Conservation (phyloP, 768 basidiomycete species). For the Termitomyces sp. region DNA sequence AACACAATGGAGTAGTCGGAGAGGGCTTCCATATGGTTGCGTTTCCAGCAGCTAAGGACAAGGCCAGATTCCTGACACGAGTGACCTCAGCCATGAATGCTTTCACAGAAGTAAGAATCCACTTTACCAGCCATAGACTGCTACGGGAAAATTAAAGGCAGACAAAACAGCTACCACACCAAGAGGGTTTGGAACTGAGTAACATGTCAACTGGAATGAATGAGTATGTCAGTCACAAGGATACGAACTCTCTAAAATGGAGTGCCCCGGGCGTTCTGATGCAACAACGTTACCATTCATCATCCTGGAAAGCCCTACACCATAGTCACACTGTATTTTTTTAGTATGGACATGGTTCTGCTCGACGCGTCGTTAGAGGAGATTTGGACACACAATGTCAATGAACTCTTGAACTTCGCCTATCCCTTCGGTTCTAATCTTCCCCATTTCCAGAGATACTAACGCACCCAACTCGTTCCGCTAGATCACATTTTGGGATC, state of each 20-base stretch:
- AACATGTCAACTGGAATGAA: constrained; percentile 13
- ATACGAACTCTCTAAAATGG: constrained; percentile 75
- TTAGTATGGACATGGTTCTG: constrained; percentile 2
- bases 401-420: constrained; percentile 96
- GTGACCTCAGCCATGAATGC: not conserved
- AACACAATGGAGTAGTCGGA: constrained; percentile 79
- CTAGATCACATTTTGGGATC: constrained; percentile 28
- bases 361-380: constrained; percentile 1
- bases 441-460: constrained; percentile 86
- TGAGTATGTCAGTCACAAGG: constrained; percentile 10
- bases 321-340: constrained; percentile 85
- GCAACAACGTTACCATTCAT: constrained; percentile 89
- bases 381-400: constrained; percentile 66
- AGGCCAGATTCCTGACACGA: constrained; percentile 72
- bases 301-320: constrained; percentile 87
- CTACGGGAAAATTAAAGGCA: constrained; percentile 96
- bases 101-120: constrained; percentile 10
- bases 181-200: constrained; percentile 84
- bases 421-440: constrained; percentile 85
- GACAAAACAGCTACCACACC: constrained; percentile 68
- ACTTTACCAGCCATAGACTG: constrained; percentile 81
- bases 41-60: constrained; percentile 88
- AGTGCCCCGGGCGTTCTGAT: constrained; percentile 87
- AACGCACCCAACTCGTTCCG: constrained; percentile 76
- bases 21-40: constrained; percentile 96